Base-by-base conservation (phyloP, 306 rosid genomes). In the Lathyrus tuberosus region DNA sequence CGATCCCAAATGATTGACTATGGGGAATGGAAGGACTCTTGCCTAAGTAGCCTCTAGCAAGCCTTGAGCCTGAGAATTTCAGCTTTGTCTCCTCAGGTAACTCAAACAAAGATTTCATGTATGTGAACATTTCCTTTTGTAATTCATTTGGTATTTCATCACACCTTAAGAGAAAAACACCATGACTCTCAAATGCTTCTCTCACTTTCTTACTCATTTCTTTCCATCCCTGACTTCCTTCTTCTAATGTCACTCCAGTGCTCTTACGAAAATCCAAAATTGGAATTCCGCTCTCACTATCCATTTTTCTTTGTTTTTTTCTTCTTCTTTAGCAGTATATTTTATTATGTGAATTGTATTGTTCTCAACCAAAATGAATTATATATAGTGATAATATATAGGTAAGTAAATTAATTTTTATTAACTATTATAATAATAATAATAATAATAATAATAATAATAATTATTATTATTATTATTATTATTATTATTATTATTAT, bases 81-180 rank as follows among this genome's bases (percentile, higher is more conserved):
- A 12, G 13, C 79, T 82, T 84, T 16, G 81, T 79, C 57, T 84
- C 84, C 44, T 78, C 76, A 0, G 92, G 88, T 0, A 87, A 54
- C 64, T 79, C 86, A 66, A 87, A 87, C 66, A 87, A 26, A 6
- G 41, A 13, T 75, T 71, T 81, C 75, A 79, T 57, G 57, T 4
- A 60, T 11, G 2, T 8, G 49, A 85, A 64, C 78, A 79, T 67
- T 8, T 61, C 41, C 30, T 74, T 79, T 15, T 58, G 74, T 37
- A 54, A 8, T 10, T 11, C 40, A 8, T 10, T 62, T 0, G 72
- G 53, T 24, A 54, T 66, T 13, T 18, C 70, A 76, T 70, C 74
- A n/a, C 58, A 66, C 65, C 2, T 15, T 0, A 82, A 20, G 20
- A 70, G 5, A 15, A 78, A 82, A 10, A 54, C 75, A 12, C 79